Evolutionary conservation across 1,284 basidiomycete genomes (phyloP).

Genomic region (Paramarasmius palmivorus): DNA sequence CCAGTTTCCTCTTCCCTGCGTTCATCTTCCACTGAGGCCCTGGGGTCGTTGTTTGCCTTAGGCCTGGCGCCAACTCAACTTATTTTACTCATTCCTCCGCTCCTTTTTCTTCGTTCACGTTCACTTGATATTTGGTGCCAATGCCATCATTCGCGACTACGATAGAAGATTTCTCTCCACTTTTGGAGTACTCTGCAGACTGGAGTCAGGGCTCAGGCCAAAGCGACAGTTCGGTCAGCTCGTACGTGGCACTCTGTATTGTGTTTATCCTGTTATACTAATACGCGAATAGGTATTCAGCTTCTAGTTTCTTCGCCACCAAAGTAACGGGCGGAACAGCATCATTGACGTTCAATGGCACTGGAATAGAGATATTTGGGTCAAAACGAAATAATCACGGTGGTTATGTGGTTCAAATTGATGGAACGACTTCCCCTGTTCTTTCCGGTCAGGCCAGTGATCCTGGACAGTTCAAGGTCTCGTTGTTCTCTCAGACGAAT

Average conservation of each 20-base stretch:
- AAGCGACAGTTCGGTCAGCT: conserved; percentile 21
- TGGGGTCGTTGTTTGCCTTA: conserved; percentile 7
- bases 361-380: conserved; percentile 32
- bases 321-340: conserved; percentile 24
- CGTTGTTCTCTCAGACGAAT: conserved; percentile 23
- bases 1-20: neutral
- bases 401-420: conserved; percentile 26
- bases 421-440: conserved; percentile 23
- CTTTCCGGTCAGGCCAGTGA: conserved; percentile 21
- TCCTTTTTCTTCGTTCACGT: conserved; percentile 3
- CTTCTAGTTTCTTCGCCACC: conserved; percentile 32
- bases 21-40: conserved; percentile 6
- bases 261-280: neutral
- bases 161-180: conserved; percentile 40
- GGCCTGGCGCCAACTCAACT: neutral
- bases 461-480: conserved; percentile 22
- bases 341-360: conserved; percentile 34
- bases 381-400: conserved; percentile 32
- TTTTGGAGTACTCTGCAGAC: conserved; percentile 33
- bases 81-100: neutral
- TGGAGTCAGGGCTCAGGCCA: conserved; percentile 31
- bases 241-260: conserved; percentile 17
- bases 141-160: conserved; percentile 39
- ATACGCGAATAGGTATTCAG: conserved; percentile 28
- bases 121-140: neutral